Conservation (phyloP, 176 grass and related monocot genomes). For the Cocos nucifera region DNA sequence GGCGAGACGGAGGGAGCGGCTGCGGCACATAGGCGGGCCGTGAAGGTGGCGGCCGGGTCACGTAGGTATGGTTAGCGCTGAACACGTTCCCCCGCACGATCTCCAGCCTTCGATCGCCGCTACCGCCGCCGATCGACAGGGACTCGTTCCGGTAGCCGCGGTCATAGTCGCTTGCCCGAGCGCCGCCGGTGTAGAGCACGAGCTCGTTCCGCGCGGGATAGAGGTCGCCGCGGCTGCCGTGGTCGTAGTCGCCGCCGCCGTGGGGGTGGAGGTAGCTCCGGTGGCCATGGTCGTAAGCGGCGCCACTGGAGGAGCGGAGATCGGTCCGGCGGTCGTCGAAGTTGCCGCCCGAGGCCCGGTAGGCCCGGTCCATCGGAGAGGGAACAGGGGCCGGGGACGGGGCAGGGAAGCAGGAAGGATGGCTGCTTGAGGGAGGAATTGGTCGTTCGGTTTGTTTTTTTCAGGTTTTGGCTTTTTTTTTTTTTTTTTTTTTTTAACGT, state of each 20-base stretch:
- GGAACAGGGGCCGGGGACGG: background rate
- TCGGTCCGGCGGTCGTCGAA: slow-evolving; percentile 34
- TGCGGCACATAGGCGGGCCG: background rate
- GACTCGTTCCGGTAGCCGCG: slow-evolving; percentile 31
- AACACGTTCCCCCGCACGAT: slow-evolving; percentile 27
- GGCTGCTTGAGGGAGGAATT: background rate
- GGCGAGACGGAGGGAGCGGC: slow-evolving; percentile 26
- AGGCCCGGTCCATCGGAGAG: slow-evolving; percentile 51
- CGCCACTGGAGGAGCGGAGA: slow-evolving; percentile 24
- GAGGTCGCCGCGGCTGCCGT: slow-evolving; percentile 29
- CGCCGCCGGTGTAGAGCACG: background rate
- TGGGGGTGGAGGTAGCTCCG: slow-evolving; percentile 25
- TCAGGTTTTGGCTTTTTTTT: no score
- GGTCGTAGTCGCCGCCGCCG: slow-evolving; percentile 15
- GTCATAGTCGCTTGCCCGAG: slow-evolving; percentile 7
- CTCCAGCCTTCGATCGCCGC: slow-evolving; percentile 34
- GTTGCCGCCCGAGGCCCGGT: slow-evolving; percentile 13
- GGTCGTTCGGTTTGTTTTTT: no score
- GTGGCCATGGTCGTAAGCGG: slow-evolving; percentile 32
- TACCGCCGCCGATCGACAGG: slow-evolving; percentile 4
- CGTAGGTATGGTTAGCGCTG: slow-evolving; percentile 20
- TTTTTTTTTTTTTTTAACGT: no score
- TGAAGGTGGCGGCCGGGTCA: slow-evolving; percentile 24
- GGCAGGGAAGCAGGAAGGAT: slow-evolving; percentile 1
- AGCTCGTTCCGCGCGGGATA: slow-evolving; percentile 21